These are phyloP conservation scores for Kockovaella imperatae DNA, from an alignment of 768 basidiomycete species.

Conservation along the genomic window DNA sequence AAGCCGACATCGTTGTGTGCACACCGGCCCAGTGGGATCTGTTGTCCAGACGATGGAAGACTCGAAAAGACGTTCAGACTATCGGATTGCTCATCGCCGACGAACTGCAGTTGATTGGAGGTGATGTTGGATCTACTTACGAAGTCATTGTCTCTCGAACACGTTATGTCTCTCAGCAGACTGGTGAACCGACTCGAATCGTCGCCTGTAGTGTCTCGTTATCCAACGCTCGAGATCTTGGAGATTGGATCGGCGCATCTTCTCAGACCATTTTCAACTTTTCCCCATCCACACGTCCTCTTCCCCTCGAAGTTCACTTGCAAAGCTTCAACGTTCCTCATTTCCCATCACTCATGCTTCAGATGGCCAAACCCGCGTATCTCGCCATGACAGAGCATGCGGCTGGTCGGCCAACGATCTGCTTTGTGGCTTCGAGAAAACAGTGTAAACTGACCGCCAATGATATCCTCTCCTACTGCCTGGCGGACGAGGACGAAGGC, in stretches of 20 bases:
- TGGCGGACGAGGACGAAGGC: constrained; percentile 73
- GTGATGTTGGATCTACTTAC: constrained; percentile 90
- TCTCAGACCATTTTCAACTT: constrained; percentile 97
- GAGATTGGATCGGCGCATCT: constrained; percentile 94
- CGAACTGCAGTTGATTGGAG: constrained; percentile 89
- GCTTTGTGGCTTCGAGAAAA: constrained; percentile 85
- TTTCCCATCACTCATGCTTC: constrained; percentile 95
- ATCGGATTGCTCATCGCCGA: constrained; percentile 90
- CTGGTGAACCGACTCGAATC: constrained; percentile 82
- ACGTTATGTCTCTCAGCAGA: constrained; percentile 91
- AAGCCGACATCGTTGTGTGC: constrained; percentile 83
- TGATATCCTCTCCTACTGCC: constrained; percentile 78
- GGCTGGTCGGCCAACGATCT: constrained; percentile 72
- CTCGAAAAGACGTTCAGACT: constrained; percentile 90
- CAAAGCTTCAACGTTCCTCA: constrained; percentile 96
- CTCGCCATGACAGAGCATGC: constrained; percentile 84
- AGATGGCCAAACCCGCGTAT: constrained; percentile 98
- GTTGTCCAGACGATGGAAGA: constrained; percentile 87
- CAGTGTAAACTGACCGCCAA: constrained; percentile 92
- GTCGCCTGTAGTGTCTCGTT: constrained; percentile 92
- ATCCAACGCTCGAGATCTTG: constrained; percentile 88
- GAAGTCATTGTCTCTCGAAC: constrained; percentile 93
- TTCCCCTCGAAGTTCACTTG: constrained; percentile 94
- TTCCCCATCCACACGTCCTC: constrained; percentile 88
- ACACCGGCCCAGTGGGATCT: constrained; percentile 95